Percentiles rank a stretch among this genome's conserved stretches.
Evolutionary conservation across 805 yeast genomes (phyloP).

Genomic region (Millerozyma acaciae): DNA sequence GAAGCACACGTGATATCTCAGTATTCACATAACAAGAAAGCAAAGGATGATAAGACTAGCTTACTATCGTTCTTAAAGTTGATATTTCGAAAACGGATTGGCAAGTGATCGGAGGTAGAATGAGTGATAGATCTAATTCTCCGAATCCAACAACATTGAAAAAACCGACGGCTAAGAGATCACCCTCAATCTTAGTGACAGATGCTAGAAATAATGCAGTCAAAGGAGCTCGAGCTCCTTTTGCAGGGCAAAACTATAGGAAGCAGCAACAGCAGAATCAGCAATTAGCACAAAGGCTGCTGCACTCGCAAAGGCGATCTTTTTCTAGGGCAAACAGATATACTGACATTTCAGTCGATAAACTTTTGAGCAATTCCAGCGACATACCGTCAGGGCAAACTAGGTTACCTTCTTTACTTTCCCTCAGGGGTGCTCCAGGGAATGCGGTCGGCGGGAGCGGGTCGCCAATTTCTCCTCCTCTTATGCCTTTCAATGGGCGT

Average conservation of each 20-base stretch:
- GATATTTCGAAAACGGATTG: too few relatives aligned
- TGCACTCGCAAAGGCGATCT: too few relatives aligned
- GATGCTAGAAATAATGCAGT: slow-evolving; percentile 64
- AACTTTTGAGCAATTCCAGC: slow-evolving; percentile 69
- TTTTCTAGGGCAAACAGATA: slow-evolving; percentile 42
- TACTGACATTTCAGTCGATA: slow-evolving; percentile 77
- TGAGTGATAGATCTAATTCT: slow-evolving; percentile 5
- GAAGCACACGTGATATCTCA: too few relatives aligned
- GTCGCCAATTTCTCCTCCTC: slow-evolving; percentile 19
- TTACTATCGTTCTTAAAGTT: too few relatives aligned
- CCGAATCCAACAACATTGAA: slow-evolving; percentile 10
- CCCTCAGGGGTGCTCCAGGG: slow-evolving; percentile 9
- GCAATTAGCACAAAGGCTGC: slow-evolving; percentile 6
- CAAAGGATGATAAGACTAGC: too few relatives aligned
- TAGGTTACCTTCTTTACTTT: slow-evolving; percentile 33
- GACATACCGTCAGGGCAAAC: slow-evolving; percentile 84
- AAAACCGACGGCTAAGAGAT: slow-evolving; percentile 71
- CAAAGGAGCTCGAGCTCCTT: slow-evolving; percentile 65
- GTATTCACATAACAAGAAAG: too few relatives aligned
- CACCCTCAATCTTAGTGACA: slow-evolving; percentile 91
- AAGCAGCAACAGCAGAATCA: slow-evolving; percentile 30
- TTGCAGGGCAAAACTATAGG: slow-evolving; percentile 60
- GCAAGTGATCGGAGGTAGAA: too few relatives aligned
- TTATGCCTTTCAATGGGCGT: slow-evolving; percentile 6
- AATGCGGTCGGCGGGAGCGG: slow-evolving; percentile 1